Evolutionary conservation across 2,329 filamentous ascomycete genomes (phyloP), one percentile per base, ranked within the genome.

Genomic region (Camillea tinctor): DNA sequence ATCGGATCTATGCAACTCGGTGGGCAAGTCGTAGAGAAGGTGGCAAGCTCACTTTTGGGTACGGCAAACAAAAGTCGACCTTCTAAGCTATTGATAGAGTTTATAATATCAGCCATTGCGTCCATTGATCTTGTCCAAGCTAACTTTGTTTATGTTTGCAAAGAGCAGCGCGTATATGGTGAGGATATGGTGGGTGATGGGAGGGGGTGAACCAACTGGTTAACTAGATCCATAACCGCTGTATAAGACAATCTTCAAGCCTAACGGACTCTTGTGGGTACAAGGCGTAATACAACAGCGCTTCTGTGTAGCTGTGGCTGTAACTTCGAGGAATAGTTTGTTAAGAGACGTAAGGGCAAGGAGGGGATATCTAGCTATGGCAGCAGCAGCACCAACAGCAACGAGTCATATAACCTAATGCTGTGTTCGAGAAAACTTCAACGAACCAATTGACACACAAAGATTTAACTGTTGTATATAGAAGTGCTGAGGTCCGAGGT

Each of bases 61-160:
- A 99, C 92, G 63, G 95, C 95, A 74, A 99, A 97, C 64, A 98
- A 86, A 59, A 98, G 85, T 67, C 95, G 90, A 73, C 94, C 93
- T 82, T 95, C 92, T 74, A 97, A 84, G 81, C 93, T 96, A 72
- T 69, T 63, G 23, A 61, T 52, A 40, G 60, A 36, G 22, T 66
- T 64, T 55, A 71, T 65, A 61, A 70, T 63, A 68, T 79, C 68
- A 79, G 76, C 69, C 67, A 73, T 71, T 61, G 50, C 59, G 50
- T 36, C 54, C n/a, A 3, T 15, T n/a, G 13, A 15, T 9, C 36
- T 11, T n/a, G 36, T 44, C 36, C 36, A 44, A 44, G 11, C 54
- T 4, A 57, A 22, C 50, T n/a, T 57, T 19, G 44, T 22, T 57
- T 13, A 17, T 21, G 15, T 22, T n/a, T 44, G 44, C 22, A 8